phyloP scores from a whole-genome alignment of 108 stramenopile species.

The Fragilariopsis cylindrus region DNA sequence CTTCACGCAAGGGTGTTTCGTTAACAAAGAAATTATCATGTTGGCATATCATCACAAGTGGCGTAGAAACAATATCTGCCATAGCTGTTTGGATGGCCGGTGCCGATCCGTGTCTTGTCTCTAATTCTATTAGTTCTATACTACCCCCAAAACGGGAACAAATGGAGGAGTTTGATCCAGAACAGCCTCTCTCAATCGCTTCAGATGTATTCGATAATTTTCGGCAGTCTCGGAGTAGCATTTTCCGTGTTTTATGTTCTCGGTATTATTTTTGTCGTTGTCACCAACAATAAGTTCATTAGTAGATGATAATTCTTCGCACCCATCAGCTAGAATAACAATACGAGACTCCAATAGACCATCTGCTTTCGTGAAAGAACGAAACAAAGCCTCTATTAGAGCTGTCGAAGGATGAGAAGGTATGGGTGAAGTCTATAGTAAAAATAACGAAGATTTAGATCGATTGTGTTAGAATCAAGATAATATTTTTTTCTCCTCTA shows the following conservation, averaged over 20 bases:
- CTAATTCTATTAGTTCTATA: slow-evolving; percentile 32
- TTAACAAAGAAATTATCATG: slow-evolving; percentile 49
- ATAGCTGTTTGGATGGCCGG: slow-evolving; percentile 24
- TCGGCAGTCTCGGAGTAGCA: slow-evolving; percentile 13
- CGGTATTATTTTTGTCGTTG: neutral
- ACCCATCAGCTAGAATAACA: slow-evolving; percentile 38
- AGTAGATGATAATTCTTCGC: slow-evolving; percentile 15
- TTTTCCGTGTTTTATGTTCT: slow-evolving; percentile 34
- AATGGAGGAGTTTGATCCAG: slow-evolving; percentile 23
- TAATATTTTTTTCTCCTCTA: neutral
- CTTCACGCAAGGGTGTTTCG: slow-evolving; percentile 18
- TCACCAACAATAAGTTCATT: neutral
- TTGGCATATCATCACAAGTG: slow-evolving; percentile 43
- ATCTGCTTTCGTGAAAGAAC: slow-evolving; percentile 37
- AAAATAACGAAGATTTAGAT: neutral
- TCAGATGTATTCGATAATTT: slow-evolving; percentile 32
- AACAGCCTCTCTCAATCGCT: slow-evolving; percentile 15
- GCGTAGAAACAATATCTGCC: slow-evolving; percentile 18
- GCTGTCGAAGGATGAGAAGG: slow-evolving; percentile 46
- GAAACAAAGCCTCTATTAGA: slow-evolving; percentile 43
- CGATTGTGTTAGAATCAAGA: neutral
- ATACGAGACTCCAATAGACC: slow-evolving; percentile 35
- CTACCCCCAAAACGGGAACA: slow-evolving; percentile 15
- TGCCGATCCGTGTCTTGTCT: slow-evolving; percentile 29
- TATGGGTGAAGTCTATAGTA: slow-evolving; percentile 35